phyloP scores from a whole-genome alignment of 2,329 filamentous ascomycete genomes.

The Trichoderma guizhouense region DNA sequence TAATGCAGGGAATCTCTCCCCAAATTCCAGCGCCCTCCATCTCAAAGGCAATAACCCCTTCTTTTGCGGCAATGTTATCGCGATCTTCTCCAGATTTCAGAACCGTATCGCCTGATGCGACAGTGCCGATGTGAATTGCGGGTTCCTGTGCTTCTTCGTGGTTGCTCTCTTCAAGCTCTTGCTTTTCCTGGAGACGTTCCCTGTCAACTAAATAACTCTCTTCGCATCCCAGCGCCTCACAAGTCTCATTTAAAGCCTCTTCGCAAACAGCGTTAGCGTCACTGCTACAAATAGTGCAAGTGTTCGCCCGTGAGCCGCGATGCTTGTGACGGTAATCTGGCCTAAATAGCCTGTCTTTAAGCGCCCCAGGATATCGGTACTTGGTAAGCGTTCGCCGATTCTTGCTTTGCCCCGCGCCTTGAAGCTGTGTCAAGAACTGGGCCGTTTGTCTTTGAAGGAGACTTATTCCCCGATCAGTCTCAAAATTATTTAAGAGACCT shows the following conservation, averaged over 20 bases:
- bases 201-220: slow-evolving; percentile 29
- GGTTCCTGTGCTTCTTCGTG: slow-evolving; percentile 16
- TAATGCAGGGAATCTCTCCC: slow-evolving; percentile 32
- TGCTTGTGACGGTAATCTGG: slow-evolving; percentile 34
- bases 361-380: slow-evolving; percentile 28
- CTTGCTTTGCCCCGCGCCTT: not conserved
- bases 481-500: slow-evolving; percentile 25
- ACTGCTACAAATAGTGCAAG: slow-evolving; percentile 14
- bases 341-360: slow-evolving; percentile 31
- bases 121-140: slow-evolving; percentile 34
- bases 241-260: slow-evolving; percentile 9
- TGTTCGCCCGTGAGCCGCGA: not conserved
- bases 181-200: slow-evolving; percentile 25
- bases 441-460: slow-evolving; percentile 14
- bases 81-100: slow-evolving; percentile 37
- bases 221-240: slow-evolving; percentile 20
- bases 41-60: slow-evolving; percentile 32
- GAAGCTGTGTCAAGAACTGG: slow-evolving; percentile 18
- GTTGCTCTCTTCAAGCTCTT: not conserved
- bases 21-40: slow-evolving; percentile 35
- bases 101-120: slow-evolving; percentile 40
- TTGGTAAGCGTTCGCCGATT: slow-evolving; percentile 7
- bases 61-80: slow-evolving; percentile 31
- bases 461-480: slow-evolving; percentile 18
- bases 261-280: slow-evolving; percentile 15